Evolutionary conservation across 108 stramenopile species (phyloP), one percentile per base, ranked within the genome.

Genomic region (Skeletonema potamos): DNA sequence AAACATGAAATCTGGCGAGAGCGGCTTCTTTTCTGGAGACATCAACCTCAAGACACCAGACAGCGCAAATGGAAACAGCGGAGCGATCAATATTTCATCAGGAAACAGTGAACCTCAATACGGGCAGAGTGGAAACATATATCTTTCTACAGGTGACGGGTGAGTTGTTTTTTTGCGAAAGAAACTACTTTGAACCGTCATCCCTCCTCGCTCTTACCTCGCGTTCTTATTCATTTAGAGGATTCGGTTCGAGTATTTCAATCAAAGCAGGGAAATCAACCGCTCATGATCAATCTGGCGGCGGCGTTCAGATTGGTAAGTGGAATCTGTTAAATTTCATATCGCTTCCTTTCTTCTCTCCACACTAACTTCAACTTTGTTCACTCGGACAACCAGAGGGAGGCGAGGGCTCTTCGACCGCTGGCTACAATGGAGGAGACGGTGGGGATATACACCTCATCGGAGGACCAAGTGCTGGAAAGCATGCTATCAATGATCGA

Each of bases 391-490:
- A 51, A 22, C 27, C 64, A 17, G 27, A 64, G 20, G 70, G 63
- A 4, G 70, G 70, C 0, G 63, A 64, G 20, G 70, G 70, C 7
- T 29, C 41, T 6, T 64, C 63, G 15, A 30, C 27, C 27, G 39
- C 6, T 27, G 32, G 44, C 27, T 64, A 64, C 18, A 64, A 33
- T 62, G 68, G 60, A 20, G 64, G 70, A 27, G 63, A 72, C 34
- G 70, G 70, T 10, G 70, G 70, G 2, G 63, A 72, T 54, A 11
- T 72, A 2, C 66, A 66, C 12, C 27, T 64, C 18, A 65, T 72
- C 64, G 62, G 48, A 15, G 70, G 70, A 1, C 24, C 28, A 17
- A 65, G 29, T 34, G 41, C 34, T 8, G 63, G 63, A n/a, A 29
- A 41, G 11, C 26, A 13, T 13, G 17, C 29, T 27, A 20, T 72